A percentile compares a stretch with the other conserved stretches of the same genome.
These are phyloP conservation scores for Cladorrhinum sp. DNA, from an alignment of 2,329 filamentous ascomycete species.

Conservation along the genomic window DNA sequence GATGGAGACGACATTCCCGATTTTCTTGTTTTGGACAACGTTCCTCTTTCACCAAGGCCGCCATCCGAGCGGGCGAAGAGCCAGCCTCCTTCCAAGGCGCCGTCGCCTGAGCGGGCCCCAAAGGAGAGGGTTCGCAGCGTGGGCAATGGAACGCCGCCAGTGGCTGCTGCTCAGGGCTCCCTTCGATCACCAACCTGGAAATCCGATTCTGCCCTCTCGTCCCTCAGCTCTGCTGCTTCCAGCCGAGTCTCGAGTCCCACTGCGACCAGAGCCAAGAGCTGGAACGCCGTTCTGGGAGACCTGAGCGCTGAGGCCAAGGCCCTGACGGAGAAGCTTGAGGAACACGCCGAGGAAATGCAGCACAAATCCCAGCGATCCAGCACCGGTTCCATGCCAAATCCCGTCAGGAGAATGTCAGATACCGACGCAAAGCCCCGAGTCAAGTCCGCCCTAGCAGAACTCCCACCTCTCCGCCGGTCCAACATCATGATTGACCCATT, in stretches of 20 bases:
- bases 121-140: slow-evolving; percentile 54
- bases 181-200: slow-evolving; percentile 57
- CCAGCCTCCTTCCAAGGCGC: slow-evolving; percentile 49
- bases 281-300: slow-evolving; percentile 67
- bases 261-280: slow-evolving; percentile 65
- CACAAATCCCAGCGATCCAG: slow-evolving; percentile 39
- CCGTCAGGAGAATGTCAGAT: slow-evolving; percentile 35
- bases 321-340: slow-evolving; percentile 76
- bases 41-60: slow-evolving; percentile 74
- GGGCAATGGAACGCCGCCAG: slow-evolving; percentile 62
- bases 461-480: slow-evolving; percentile 66
- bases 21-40: slow-evolving; percentile 74
- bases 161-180: slow-evolving; percentile 57
- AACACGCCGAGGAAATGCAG: slow-evolving; percentile 65
- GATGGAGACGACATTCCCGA: slow-evolving; percentile 77
- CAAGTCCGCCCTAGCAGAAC: slow-evolving; percentile 65
- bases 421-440: slow-evolving; percentile 51
- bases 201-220: slow-evolving; percentile 40
- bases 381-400: slow-evolving; percentile 37
- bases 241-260: slow-evolving; percentile 40
- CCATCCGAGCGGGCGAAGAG: slow-evolving; percentile 54
- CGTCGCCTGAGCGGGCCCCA: slow-evolving; percentile 50
- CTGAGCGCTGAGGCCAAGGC: slow-evolving; percentile 70
- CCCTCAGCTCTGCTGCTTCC: slow-evolving; percentile 30
- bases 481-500: slow-evolving; percentile 83